Evolutionary conservation across 1,139 yeast species (phyloP), one percentile per base, ranked within the genome.

Genomic region (Hanseniaspora uvarum): DNA sequence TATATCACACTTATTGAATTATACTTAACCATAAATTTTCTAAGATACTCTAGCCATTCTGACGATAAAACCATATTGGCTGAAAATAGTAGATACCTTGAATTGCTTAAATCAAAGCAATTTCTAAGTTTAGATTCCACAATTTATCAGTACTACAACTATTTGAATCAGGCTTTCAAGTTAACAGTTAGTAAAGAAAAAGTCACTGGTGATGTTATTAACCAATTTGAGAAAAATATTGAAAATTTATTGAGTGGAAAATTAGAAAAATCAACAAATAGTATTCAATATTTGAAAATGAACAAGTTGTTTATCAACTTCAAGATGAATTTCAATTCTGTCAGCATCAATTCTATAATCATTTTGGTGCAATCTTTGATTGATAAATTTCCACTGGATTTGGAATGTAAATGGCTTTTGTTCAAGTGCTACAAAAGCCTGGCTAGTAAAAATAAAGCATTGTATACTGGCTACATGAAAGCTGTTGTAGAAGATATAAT

Each of bases 401-500:
- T 78, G 6, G 79, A 83, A 59, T 71, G 53, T 26, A 49, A 49
- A 16, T 49, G 53, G 86, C 0, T 87, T 94, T 95, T 74, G 80
- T 47, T 94, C 86, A 67, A 71, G 87, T 56, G 84, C 81, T 5
- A 78, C 79, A 40, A 34, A 24, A 30, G 19, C 24, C 19, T 49
- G 12, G 4, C 26, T 5, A 33, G 33, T 11, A 36, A 24, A 16
- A 38, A 41, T n/a, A 28, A 43, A 5, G 14, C 34, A 8, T 30
- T 43, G 10, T 43, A 43, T 16, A 30, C 14, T 6, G 26, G 30
- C n/a, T 43, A 43, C 36, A 43, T 49, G 53, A 40, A 21, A 34
- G 19, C 28, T 18, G 36, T 86, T 56, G 73, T 77, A 41, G 80
- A 86, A 62, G 95, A 89, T 62, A 76, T 85, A 0, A 66, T 88